Percentiles rank a stretch among this genome's conserved stretches.
phyloP scores from a whole-genome alignment of 176 grass and related monocot genomes.

The Eleusine coracana region DNA sequence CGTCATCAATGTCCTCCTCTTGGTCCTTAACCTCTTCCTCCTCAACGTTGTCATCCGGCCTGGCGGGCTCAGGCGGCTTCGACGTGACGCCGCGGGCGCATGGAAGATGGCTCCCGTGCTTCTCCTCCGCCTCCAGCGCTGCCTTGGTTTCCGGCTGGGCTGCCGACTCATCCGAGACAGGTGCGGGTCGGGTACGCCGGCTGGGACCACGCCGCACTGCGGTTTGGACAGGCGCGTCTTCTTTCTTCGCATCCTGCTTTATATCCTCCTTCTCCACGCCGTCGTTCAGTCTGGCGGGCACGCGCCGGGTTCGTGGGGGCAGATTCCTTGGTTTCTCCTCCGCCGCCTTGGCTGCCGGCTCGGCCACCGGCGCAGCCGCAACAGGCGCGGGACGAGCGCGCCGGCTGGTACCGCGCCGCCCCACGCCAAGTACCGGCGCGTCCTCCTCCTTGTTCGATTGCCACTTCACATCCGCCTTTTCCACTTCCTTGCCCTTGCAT shows the following conservation, averaged over 20 bases:
- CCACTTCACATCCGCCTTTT: background rate
- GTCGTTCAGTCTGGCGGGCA: background rate
- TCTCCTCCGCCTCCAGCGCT: background rate
- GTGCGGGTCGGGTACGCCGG: background rate
- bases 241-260: background rate
- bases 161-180: background rate
- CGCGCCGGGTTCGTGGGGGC: background rate
- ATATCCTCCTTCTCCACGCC: background rate
- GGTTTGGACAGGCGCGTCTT: background rate
- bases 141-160: background rate
- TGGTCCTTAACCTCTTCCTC: background rate
- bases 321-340: slow-evolving; percentile 14
- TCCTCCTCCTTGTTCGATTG: background rate
- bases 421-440: background rate
- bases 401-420: background rate
- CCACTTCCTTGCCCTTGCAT: background rate
- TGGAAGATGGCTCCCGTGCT: slow-evolving; percentile 11
- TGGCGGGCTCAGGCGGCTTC: background rate
- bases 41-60: background rate
- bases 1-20: background rate
- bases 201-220: background rate
- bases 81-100: background rate
- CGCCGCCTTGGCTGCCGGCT: background rate
- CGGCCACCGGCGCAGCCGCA: background rate
- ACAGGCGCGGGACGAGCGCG: background rate